A percentile compares a stretch with the other conserved stretches of the same genome.
Evolutionary conservation across 1,139 yeast genomes (phyloP).

Genomic region (Hyphopichia buzzinii): DNA sequence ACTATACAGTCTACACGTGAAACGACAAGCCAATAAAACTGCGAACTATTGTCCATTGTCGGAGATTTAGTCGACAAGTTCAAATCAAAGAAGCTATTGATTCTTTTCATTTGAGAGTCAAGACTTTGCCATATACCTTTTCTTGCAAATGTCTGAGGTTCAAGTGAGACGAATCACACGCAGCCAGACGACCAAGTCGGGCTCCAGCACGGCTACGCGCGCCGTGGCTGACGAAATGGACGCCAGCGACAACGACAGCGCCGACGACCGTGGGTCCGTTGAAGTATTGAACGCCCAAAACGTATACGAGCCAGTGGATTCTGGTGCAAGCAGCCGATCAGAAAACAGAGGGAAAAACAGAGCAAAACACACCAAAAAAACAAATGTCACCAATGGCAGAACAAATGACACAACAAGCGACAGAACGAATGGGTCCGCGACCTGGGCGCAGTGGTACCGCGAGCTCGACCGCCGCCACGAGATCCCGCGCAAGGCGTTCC

Average conservation of each 20-base stretch:
- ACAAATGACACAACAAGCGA: too few species aligned
- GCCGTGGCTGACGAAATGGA: background rate
- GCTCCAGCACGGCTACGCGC: background rate
- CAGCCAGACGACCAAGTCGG: background rate
- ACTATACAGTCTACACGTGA: too few species aligned
- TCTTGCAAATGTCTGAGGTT: background rate
- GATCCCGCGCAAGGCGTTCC: constrained; percentile 19
- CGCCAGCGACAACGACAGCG: background rate
- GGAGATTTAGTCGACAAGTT: too few species aligned
- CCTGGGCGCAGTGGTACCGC: background rate
- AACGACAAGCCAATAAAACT: too few species aligned
- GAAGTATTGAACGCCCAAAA: background rate
- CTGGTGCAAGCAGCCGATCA: too few species aligned
- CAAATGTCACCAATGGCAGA: too few species aligned
- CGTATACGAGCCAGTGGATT: background rate
- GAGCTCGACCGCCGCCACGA: constrained; percentile 12
- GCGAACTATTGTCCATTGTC: too few species aligned
- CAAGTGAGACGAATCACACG: background rate
- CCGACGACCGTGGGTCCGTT: background rate
- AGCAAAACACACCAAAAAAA: too few species aligned
- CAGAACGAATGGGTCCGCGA: too few species aligned
- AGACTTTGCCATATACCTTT: background rate
- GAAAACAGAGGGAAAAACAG: too few species aligned
- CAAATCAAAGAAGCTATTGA: too few species aligned
- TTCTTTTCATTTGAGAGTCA: too few species aligned